Evolutionary conservation across 2,329 filamentous ascomycete genomes (phyloP).

Genomic region (Exophiala oligosperma): DNA sequence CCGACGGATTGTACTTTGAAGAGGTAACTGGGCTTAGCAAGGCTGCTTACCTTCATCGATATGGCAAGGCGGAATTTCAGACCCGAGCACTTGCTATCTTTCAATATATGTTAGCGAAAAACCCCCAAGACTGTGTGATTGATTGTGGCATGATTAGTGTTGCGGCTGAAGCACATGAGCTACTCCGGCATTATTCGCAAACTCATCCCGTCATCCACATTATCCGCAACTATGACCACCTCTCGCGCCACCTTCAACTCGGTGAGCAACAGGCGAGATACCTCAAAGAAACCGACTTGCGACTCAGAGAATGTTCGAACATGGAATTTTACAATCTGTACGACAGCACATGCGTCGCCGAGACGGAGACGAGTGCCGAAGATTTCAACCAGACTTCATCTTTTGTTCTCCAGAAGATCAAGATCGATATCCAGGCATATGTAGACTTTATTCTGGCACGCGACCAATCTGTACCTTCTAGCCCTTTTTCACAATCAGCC

Average conservation of each 20-base stretch:
- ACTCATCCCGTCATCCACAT: constrained; percentile 44
- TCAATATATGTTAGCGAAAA: constrained; percentile 46
- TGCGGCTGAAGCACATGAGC: constrained; percentile 42
- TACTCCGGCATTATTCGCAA: constrained; percentile 38
- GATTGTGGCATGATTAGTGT: constrained; percentile 45
- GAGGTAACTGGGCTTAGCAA: constrained; percentile 41
- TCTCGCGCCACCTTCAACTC: constrained; percentile 43
- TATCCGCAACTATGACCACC: constrained; percentile 41
- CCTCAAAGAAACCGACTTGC: constrained; percentile 45
- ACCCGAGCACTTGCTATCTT: constrained; percentile 43
- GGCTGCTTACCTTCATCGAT: constrained; percentile 42
- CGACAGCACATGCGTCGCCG: too few species aligned
- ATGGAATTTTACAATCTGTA: constrained; percentile 46
- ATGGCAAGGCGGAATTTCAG: constrained; percentile 45
- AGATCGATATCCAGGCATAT: too few species aligned
- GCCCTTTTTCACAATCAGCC: too few species aligned
- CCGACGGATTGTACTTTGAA: constrained; percentile 46
- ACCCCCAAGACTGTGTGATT: constrained; percentile 42
- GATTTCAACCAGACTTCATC: too few species aligned
- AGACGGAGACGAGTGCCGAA: too few species aligned
- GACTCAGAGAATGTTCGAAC: constrained; percentile 49
- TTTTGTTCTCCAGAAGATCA: too few species aligned
- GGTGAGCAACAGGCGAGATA: constrained; percentile 44
- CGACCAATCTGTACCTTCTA: too few species aligned
- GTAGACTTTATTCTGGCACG: too few species aligned